These are phyloP conservation scores for Neoboletus subvelutipes DNA, from an alignment of 768 basidiomycete genomes.

Conservation along the genomic window DNA sequence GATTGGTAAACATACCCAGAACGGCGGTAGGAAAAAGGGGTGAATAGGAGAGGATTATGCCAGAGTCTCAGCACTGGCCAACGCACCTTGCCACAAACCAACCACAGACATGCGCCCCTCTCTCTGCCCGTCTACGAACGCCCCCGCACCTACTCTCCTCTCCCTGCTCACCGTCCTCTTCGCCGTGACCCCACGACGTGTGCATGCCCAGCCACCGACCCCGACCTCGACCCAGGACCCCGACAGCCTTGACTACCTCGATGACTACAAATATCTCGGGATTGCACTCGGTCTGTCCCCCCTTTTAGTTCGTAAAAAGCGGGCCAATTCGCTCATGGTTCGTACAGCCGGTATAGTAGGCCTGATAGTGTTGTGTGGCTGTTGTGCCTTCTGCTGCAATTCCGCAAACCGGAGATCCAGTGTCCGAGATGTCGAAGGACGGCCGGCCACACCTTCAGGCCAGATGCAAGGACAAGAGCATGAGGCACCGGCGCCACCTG, in stretches of 20 bases:
- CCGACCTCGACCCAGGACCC: not conserved
- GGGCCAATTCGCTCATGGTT: not conserved
- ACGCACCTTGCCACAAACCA: not conserved
- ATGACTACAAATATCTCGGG: too few relatives aligned
- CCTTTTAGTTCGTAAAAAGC: not conserved
- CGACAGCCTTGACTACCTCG: too few relatives aligned
- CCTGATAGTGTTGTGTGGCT: not conserved
- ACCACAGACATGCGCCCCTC: not conserved
- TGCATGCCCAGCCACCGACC: not conserved
- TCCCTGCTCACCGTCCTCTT: not conserved
- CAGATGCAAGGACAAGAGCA: not conserved
- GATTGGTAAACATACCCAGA: not conserved
- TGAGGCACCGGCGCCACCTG: not conserved
- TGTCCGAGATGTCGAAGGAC: not conserved
- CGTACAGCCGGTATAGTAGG: not conserved
- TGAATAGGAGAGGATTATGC: not conserved
- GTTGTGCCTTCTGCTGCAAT: not conserved
- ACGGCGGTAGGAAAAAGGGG: not conserved
- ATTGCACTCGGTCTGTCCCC: not conserved
- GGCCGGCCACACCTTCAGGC: not conserved
- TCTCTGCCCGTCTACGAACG: not conserved
- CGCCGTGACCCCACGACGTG: not conserved
- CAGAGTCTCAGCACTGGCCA: not conserved
- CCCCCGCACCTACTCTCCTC: not conserved
- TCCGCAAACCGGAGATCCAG: not conserved